Base-by-base conservation (phyloP, 2,329 filamentous ascomycete genomes). In the Cordyceps fumosorosea region DNA sequence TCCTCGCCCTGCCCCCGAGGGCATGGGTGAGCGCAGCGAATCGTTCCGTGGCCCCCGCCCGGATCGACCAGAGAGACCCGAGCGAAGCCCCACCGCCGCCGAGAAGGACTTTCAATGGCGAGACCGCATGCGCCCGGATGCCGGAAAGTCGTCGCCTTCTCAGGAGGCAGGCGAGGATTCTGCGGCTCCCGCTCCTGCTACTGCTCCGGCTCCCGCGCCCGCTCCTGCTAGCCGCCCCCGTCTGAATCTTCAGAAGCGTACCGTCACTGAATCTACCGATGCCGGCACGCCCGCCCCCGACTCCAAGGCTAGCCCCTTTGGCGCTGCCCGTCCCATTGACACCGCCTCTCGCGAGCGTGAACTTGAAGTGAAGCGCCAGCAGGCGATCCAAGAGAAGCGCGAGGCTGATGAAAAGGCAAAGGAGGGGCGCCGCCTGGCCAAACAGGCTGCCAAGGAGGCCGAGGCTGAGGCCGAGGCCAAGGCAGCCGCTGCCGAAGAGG, bases 61-160 rank as follows among this genome's bases (percentile, higher is more conserved):
- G 32, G 81, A 81, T 57, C 85, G 90, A 85, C 87, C 65, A 18
- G 89, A 91, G 62, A 76, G 78, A 62, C 74, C 80, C 18, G 89
- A 91, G 72, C 85, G 90, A 68, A 82, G 82, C 56, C 90, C 89
- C 24, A 98, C 90, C 62, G 95, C 95, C 47, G 90, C 95, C 56
- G 95, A 99, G 64, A 85, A 90, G 71, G 95, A 98, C 74, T 96
- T 87, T 77, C 88, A 96, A 77, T 99, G 95, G 95, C 89, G 95
- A 69, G 82, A 84, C 67, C 90, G 84, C 76, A 98, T 98, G 93
- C 89, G 87, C 67, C 91, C 93, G n/a, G 93, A 96, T 69, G 76
- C 82, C 42, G 74, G 81, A 3, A 77, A 76, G 55, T 85, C 85
- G 74, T 86, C 88, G 14, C 83, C 87, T 24, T 83, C 82, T 44